phyloP scores from a whole-genome alignment of 257 asterid genomes.

The Solanum chaucha region DNA sequence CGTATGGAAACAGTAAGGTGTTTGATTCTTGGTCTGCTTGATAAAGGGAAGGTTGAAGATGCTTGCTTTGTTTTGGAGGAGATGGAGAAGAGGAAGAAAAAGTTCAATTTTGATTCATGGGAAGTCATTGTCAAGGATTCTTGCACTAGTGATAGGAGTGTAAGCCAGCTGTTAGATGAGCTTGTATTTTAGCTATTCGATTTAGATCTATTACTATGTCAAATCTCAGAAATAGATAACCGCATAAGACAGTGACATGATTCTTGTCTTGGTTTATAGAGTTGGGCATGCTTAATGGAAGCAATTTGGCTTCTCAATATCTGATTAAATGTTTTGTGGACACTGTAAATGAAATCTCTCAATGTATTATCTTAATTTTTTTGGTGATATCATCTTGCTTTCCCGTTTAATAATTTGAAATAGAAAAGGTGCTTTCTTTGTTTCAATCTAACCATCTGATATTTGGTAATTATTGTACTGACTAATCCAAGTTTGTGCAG shows the following conservation, averaged over 20 bases:
- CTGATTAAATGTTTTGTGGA: neutral
- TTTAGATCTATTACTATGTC: neutral
- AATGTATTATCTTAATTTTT: neutral
- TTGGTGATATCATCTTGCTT: neutral
- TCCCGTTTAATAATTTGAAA: neutral
- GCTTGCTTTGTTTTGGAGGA: slow-evolving; percentile 59
- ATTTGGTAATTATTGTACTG: neutral
- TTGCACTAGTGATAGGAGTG: slow-evolving; percentile 22
- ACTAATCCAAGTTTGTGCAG: neutral
- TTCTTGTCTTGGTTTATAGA: neutral
- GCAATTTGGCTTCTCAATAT: neutral
- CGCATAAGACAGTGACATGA: neutral
- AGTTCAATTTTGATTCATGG: slow-evolving; percentile 45
- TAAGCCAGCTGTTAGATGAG: slow-evolving; percentile 13
- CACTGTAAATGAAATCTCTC: neutral
- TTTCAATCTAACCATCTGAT: neutral
- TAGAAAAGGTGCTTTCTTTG: neutral
- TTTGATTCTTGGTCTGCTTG: slow-evolving; percentile 41
- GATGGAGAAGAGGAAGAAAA: slow-evolving; percentile 51
- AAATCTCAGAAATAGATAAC: neutral
- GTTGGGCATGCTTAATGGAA: neutral
- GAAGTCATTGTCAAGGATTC: slow-evolving; percentile 35
- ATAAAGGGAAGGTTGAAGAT: slow-evolving; percentile 37
- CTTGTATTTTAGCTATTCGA: slow-evolving; percentile 5
- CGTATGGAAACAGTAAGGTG: slow-evolving; percentile 36